Evolutionary conservation across 208 protist genomes (phyloP).

Genomic region (Herpetomonas tarakana): DNA sequence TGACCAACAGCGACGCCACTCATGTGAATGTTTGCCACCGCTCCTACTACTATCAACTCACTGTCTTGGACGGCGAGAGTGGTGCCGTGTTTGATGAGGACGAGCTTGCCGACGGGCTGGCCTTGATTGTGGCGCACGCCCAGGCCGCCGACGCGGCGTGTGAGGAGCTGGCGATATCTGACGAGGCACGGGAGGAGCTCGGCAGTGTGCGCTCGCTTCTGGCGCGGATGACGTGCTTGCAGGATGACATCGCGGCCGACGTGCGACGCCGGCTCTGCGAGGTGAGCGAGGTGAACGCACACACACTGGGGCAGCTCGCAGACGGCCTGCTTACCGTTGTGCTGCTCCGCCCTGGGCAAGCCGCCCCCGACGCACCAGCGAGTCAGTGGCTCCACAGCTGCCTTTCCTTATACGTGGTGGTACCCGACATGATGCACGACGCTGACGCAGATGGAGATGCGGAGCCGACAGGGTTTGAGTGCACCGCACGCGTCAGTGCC

Average conservation of each 20-base stretch:
- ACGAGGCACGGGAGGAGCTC: conserved; percentile 27
- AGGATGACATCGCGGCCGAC: conserved; percentile 38
- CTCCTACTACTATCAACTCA: conserved; percentile 61
- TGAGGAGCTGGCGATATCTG: not conserved
- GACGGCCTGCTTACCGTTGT: conserved; percentile 63
- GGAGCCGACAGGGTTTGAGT: too few relatives aligned
- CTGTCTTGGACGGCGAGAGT: conserved; percentile 40
- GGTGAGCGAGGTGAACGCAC: conserved; percentile 54
- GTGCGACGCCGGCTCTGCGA: conserved; percentile 57
- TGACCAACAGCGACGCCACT: conserved; percentile 14
- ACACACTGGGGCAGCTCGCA: conserved; percentile 52
- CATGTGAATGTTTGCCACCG: conserved; percentile 82
- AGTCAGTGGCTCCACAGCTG: conserved; percentile 67
- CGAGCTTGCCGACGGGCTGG: conserved; percentile 19
- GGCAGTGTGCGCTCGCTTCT: conserved; percentile 44
- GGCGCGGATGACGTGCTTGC: conserved; percentile 33
- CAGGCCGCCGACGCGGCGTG: not conserved
- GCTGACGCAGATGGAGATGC: conserved; percentile 9
- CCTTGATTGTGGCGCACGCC: conserved; percentile 17
- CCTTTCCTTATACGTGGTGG: conserved; percentile 48
- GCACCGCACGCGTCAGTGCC: conserved; percentile 1
- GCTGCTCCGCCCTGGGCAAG: conserved; percentile 17
- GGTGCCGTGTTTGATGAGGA: conserved; percentile 14
- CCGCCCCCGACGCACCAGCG: not conserved
- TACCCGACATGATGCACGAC: too few relatives aligned